Evolutionary conservation across 2,329 filamentous ascomycete genomes (phyloP), one percentile per base, ranked within the genome.

Genomic region (Epichloe hybrida): DNA sequence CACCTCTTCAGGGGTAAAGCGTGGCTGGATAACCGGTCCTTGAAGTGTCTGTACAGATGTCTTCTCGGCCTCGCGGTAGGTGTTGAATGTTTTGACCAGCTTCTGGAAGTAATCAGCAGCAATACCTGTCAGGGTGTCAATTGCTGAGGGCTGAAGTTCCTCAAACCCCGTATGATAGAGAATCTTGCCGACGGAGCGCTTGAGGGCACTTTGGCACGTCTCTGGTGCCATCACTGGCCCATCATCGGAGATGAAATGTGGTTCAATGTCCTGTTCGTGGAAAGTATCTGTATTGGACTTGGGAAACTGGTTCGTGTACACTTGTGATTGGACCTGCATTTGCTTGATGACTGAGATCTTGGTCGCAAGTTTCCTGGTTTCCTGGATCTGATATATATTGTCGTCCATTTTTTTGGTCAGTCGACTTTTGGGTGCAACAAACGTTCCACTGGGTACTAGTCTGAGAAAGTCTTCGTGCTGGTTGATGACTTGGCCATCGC

Each of bases 301-400:
- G 56, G 91, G 89, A 61, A 98, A 98, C 66, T 98, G 93, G 62
- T 98, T 98, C 62, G 90, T 86, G 64, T 98, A 98, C 64, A 95
- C 86, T 78, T 96, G 93, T 48, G 89, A 88, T 66, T 98, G 93
- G 50, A 97, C 81, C 69, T 98, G 93, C 93, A 98, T 98, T 70
- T 98, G 93, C 72, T 97, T 98, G 64, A 98, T 93, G 54, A 98
- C 88, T 46, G 88, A 84, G 64, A 98, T 95, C 69, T 97, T 98
- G 11, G 89, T 89, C 61, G 89, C 95, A 34, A 98, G 78, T 64
- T 96, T 97, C 58, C 93, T 79, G 0, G 93, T 98, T 61, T 97
- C 91, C 66, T 98, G 93, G 76, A 98, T 90, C 63, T 96, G 90
- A 54, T 81, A 81, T 68, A 97, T 88, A 59, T 98, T 98, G 50